Evolutionary conservation across 176 grass and related monocot species (phyloP).

Genomic region (Avena atlantica): DNA sequence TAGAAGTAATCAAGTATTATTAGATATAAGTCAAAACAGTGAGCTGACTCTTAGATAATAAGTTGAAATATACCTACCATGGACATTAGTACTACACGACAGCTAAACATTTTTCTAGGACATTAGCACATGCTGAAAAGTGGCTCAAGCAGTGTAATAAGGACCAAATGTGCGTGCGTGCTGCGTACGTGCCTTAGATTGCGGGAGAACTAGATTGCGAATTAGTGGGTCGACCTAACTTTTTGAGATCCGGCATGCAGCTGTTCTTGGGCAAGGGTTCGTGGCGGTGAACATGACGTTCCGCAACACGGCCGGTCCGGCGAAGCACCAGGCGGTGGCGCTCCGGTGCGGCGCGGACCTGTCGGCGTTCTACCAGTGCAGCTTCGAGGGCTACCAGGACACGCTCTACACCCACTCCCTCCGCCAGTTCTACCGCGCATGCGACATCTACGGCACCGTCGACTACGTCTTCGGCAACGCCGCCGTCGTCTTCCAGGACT

Average conservation of each 20-base stretch:
- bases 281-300: slow-evolving; percentile 95
- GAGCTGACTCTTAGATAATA: neutral
- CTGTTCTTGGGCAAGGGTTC: slow-evolving; percentile 82
- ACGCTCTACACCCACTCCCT: slow-evolving; percentile 94
- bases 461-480: slow-evolving; percentile 98
- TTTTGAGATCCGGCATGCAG: slow-evolving; percentile 39
- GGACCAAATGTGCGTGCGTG: neutral
- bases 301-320: slow-evolving; percentile 73
- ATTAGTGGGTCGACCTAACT: neutral
- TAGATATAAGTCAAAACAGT: neutral
- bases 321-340: slow-evolving; percentile 91
- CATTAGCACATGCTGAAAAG: no score
- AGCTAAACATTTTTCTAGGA: neutral
- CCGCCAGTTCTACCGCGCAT: slow-evolving; percentile 87
- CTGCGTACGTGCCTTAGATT: no score
- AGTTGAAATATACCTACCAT: slow-evolving; percentile 18
- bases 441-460: slow-evolving; percentile 95
- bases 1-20: neutral
- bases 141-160: neutral
- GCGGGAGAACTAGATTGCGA: no score
- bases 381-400: slow-evolving; percentile 98
- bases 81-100: neutral
- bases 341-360: slow-evolving; percentile 70
- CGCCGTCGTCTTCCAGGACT: slow-evolving; percentile 82
- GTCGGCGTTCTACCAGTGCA: slow-evolving; percentile 91